These are phyloP conservation scores for Leccinum ochraceum DNA, from an alignment of 768 basidiomycete genomes.

Conservation along the genomic window DNA sequence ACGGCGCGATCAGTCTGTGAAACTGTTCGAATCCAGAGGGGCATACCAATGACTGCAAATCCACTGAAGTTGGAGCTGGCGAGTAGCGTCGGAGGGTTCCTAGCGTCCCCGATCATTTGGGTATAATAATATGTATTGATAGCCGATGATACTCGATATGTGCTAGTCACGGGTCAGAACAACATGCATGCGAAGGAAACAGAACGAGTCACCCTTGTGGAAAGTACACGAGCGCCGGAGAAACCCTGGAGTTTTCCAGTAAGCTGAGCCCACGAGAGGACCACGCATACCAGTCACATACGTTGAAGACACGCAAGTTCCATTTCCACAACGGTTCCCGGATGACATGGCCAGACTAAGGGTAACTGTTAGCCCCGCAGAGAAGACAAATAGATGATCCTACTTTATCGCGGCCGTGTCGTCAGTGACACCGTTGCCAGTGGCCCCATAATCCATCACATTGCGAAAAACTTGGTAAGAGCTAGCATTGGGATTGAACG, in stretches of 20 bases:
- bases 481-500: conserved; percentile 54
- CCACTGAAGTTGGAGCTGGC: conserved; percentile 62
- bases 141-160: conserved; percentile 64
- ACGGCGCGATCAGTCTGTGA: not conserved
- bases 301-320: conserved; percentile 52
- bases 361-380: not conserved
- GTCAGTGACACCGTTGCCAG: conserved; percentile 66
- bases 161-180: conserved; percentile 39
- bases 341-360: conserved; percentile 61
- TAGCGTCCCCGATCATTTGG: conserved; percentile 75
- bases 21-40: not conserved
- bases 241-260: conserved; percentile 15
- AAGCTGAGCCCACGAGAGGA: not conserved
- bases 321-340: conserved; percentile 61
- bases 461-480: conserved; percentile 74
- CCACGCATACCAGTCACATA: conserved; percentile 8
- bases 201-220: conserved; percentile 53
- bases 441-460: conserved; percentile 62
- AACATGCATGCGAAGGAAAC: not conserved
- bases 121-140: conserved; percentile 77
- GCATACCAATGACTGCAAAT: conserved; percentile 71
- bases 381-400: not conserved
- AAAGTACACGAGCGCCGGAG: conserved; percentile 76
- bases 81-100: conserved; percentile 64
- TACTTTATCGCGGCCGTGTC: conserved; percentile 79